phyloP scores from a whole-genome alignment of 192 early-diverging fungal species.

The Entomortierella chlamydospora region DNA sequence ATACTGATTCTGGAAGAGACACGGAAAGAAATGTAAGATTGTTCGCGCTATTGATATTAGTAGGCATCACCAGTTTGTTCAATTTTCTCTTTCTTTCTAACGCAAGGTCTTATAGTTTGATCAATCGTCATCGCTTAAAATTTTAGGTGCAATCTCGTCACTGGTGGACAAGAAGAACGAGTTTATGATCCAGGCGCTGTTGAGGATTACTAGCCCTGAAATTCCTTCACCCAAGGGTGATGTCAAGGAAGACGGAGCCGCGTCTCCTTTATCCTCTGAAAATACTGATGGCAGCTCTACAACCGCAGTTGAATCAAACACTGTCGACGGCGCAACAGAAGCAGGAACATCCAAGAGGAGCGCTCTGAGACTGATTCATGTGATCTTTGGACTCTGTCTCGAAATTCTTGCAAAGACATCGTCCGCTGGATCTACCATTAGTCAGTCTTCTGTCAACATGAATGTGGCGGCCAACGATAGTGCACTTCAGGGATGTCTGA shows the following conservation, averaged over 20 bases:
- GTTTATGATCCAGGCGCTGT: conserved; percentile 59
- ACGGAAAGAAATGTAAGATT: conserved; percentile 72
- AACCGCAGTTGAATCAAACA: neutral
- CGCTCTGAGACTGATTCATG: conserved; percentile 63
- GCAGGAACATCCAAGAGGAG: conserved; percentile 5
- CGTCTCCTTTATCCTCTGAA: neutral
- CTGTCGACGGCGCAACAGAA: neutral
- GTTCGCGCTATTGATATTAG: neutral
- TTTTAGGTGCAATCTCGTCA: conserved; percentile 67
- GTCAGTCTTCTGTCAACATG: conserved; percentile 53
- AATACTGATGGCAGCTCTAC: neutral
- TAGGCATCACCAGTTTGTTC: too few species aligned
- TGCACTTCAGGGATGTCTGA: conserved; percentile 62
- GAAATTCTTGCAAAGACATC: conserved; percentile 65
- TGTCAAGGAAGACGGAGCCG: neutral
- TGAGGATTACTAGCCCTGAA: conserved; percentile 36
- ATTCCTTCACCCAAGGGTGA: neutral
- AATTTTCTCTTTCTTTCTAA: conserved; percentile 7
- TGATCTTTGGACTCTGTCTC: conserved; percentile 79
- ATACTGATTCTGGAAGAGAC: conserved; percentile 74
- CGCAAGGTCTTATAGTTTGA: conserved; percentile 56
- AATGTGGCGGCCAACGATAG: conserved; percentile 45
- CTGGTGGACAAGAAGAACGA: conserved; percentile 59
- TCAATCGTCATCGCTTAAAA: conserved; percentile 67
- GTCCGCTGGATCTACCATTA: conserved; percentile 29